Evolutionary conservation across 768 basidiomycete genomes (phyloP).

Genomic region (Leccinum broughii): DNA sequence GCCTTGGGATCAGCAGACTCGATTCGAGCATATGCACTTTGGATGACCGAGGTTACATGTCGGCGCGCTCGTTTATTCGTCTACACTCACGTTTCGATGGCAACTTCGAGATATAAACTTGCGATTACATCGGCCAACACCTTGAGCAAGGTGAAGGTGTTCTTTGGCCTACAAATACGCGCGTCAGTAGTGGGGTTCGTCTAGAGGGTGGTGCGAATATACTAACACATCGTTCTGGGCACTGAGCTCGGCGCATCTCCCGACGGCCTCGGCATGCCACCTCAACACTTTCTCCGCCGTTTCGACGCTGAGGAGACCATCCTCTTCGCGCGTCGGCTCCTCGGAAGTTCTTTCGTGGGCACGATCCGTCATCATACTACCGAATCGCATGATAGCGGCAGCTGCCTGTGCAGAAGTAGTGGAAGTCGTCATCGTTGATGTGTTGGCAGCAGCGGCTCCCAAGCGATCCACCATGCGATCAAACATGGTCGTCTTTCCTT

Average conservation of each 20-base stretch:
- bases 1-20: constrained; percentile 72
- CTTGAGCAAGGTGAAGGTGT: constrained; percentile 78
- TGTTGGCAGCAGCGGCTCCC: constrained; percentile 70
- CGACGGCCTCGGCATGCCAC: constrained; percentile 98
- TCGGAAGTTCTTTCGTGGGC: constrained; percentile 56
- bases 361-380: constrained; percentile 65
- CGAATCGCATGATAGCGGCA: constrained; percentile 86
- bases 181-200: constrained; percentile 3
- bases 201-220: neutral
- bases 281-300: constrained; percentile 88
- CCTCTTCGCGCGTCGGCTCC: constrained; percentile 75
- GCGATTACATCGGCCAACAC: constrained; percentile 87
- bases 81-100: constrained; percentile 84
- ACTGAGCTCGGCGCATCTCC: constrained; percentile 90
- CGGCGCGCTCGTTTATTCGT: neutral
- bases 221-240: constrained; percentile 81
- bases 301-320: constrained; percentile 75
- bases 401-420: constrained; percentile 83
- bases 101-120: constrained; percentile 83
- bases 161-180: constrained; percentile 67
- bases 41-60: constrained; percentile 6
- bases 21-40: constrained; percentile 68
- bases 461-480: constrained; percentile 90
- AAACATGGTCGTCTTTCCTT: constrained; percentile 74
- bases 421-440: constrained; percentile 55